A percentile compares a stretch with the other conserved stretches of the same genome.
Conservation (phyloP, 1,284 basidiomycete genomes). For the Moesziomyces parantarcticus region DNA sequence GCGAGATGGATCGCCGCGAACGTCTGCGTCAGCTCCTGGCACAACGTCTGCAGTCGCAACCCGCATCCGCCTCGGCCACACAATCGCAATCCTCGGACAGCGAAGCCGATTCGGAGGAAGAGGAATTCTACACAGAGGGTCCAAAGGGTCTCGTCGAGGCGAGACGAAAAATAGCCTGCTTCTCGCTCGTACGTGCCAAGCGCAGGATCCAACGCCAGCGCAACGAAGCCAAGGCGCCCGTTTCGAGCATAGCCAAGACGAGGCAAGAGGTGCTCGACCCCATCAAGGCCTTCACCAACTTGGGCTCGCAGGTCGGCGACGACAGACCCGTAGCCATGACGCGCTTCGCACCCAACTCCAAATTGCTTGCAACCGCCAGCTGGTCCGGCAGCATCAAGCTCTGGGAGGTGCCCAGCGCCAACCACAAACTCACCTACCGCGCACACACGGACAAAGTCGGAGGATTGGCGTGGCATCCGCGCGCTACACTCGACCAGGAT, state of each 20-base stretch:
- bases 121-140: conserved; percentile 96
- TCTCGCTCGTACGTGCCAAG: conserved; percentile 94
- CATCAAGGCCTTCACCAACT: conserved; percentile 89
- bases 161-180: conserved; percentile 85
- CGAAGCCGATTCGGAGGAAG: conserved; percentile 72
- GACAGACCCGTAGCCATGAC: conserved; percentile 93
- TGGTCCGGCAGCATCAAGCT: conserved; percentile 95
- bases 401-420: conserved; percentile 86
- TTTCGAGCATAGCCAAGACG: conserved; percentile 88
- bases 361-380: conserved; percentile 87
- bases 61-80: conserved; percentile 70
- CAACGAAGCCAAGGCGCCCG: conserved; percentile 84
- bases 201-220: conserved; percentile 88
- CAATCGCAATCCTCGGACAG: conserved; percentile 73
- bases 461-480: conserved; percentile 96
- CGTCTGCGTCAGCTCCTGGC: conserved; percentile 84
- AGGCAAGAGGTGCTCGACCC: conserved; percentile 88
- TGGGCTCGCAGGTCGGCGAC: conserved; percentile 97
- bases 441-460: conserved; percentile 92
- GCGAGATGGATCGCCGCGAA: conserved; percentile 78
- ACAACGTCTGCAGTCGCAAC: conserved; percentile 68
- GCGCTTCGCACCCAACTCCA: conserved; percentile 90
- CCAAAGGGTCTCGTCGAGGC: conserved; percentile 84
- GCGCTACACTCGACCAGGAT: conserved; percentile 83
- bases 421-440: conserved; percentile 60